Base-by-base conservation (phyloP, 2,329 filamentous ascomycete species). In the Plectosphaerella sp. region DNA sequence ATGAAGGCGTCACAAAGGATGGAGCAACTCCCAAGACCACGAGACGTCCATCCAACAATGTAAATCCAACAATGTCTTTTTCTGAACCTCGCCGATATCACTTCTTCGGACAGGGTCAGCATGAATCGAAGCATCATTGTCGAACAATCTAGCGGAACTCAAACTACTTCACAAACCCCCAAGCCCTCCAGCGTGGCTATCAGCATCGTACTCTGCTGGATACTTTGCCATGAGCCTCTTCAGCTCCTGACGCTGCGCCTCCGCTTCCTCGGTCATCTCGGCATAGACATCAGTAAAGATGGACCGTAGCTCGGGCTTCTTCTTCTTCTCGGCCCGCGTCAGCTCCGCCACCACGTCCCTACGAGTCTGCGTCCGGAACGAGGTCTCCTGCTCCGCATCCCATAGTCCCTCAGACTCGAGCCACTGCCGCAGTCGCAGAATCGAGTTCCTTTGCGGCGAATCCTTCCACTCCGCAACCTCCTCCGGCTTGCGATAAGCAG, bases 391-490 rank as follows among this genome's bases (percentile, higher is more conserved):
- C 39, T 82, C 78, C 58, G 97, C 92, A 61, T 92, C 83, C 94
- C 94, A 99, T 41, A 91, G 76, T 0, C 84, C 84, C 59, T 86
- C 83, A 9, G 82, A 79, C 70, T 99, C 93, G 73, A 99, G 84
- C 82, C 91, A 99, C 73, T 96, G 96, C 20, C 92, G 80, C 52
- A 96, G 67, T 14, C 91, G 80, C 3, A 89, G 90, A 48, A 96
- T 87, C 2, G 91, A 91, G 63, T 96, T 96, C 64, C 96, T 91
- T 11, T 91, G 78, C 0, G 91, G 79, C 69, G 22, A 22, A 5
- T 91, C 79, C 69, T 95, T 96, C 91, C 91, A 96, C 66, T 96
- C 90, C 66, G 96, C 91, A 69, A 99, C 94, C 65, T 99, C 94
- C 1, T 96, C 86, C 24, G 88, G 84, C 1, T 92, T 91, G 9